Base-by-base conservation (phyloP, 1,284 basidiomycete genomes). In the Sporisorium exsertum region DNA sequence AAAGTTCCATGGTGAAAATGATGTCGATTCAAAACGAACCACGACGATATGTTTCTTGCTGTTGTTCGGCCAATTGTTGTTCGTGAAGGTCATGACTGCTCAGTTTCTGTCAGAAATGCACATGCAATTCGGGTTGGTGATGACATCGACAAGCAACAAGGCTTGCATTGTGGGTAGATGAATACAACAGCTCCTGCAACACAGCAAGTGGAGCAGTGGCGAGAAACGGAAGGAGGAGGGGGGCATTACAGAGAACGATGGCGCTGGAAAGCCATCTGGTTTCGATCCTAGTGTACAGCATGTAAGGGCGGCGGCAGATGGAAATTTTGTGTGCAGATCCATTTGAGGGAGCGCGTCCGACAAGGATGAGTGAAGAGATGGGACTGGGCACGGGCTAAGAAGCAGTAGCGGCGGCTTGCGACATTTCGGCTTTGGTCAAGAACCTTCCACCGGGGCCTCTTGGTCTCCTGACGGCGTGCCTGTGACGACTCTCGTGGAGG, bases 361-460 rank as follows among this genome's bases (percentile, higher is more conserved):
- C 6, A 47, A 27, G 22, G 8, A 8, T 4, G 45, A 6, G 15
- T 1, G 5, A n/a, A 4, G 10, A n/a, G 27, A 29, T 16, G 16
- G 29, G 47, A 5, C 33, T 56, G 24, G 20, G 45, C 45, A 20
- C 47, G n/a, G 9, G 35, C 26, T 43, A 51, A 43, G 61, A 45
- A 33, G 52, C 45, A 22, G 69, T 49, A 10, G 69, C 56, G 9
- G 64, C 64, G 20, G 69, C 42, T 60, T 67, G 58, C 20, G 63
- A 35, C 64, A 72, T 72, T 37, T 72, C 69, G 13, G 69, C 69
- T 37, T 72, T 72, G 27, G 74, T 72, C 24, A 98, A 90, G 88
- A 98, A 98, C 33, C 96, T 91, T 22, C 96, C 96, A 29, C 97
- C 96, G 42, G 96, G 95, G 1, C 96, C 96, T 72, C 97, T 90